Evolutionary conservation across 2,329 filamentous ascomycete genomes (phyloP).

Genomic region (Knufia fluminis): DNA sequence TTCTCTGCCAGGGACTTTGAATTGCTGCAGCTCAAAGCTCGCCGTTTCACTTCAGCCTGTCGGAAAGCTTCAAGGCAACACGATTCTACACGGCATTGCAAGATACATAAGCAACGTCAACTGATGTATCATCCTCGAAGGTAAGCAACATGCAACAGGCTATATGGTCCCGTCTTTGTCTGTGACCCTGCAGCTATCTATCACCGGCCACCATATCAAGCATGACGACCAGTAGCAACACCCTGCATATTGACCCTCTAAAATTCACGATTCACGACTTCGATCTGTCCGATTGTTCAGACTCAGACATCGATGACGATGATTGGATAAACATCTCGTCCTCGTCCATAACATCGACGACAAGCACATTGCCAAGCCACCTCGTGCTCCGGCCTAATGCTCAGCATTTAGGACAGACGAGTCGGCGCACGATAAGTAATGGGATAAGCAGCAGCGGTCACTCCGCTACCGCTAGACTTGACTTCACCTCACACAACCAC

Average conservation of each 20-base stretch:
- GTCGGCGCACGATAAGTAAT: too few relatives aligned
- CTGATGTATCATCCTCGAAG: too few relatives aligned
- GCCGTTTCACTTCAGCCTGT: conserved; percentile 2
- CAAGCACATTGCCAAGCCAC: not conserved
- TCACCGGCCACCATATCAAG: not conserved
- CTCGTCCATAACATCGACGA: not conserved
- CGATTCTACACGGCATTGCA: not conserved
- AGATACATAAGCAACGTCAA: not conserved
- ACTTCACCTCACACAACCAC: too few relatives aligned
- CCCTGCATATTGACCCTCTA: not conserved
- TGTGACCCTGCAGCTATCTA: not conserved
- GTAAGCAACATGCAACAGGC: too few relatives aligned
- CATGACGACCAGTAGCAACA: not conserved
- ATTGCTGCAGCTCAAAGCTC: too few relatives aligned
- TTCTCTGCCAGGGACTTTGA: too few relatives aligned
- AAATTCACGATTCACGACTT: conserved; percentile 8
- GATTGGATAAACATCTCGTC: conserved; percentile 6
- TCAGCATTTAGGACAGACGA: not conserved
- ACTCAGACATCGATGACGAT: conserved; percentile 1
- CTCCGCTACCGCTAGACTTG: too few relatives aligned
- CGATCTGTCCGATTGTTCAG: conserved; percentile 2
- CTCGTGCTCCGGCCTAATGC: not conserved
- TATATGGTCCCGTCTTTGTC: not conserved
- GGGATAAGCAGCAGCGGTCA: too few relatives aligned
- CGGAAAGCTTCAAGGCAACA: conserved; percentile 1